Conservation (phyloP, 345 rosid genomes). For the Cardiospermum halicacabum region DNA sequence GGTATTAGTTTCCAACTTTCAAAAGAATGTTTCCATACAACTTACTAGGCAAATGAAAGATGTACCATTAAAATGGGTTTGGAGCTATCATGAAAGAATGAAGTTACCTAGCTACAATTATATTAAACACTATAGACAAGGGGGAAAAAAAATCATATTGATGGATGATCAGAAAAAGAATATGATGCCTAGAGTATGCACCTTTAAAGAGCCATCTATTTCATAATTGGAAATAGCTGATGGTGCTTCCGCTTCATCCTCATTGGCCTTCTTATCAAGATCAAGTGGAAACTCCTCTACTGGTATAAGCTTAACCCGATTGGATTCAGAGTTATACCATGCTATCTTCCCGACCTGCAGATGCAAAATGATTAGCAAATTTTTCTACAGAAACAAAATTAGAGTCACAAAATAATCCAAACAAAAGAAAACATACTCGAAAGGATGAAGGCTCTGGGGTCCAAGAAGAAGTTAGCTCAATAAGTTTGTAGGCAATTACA, state of each 20-base stretch:
- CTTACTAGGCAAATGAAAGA: background rate
- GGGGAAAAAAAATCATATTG: no score
- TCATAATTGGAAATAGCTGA: constrained; percentile 47
- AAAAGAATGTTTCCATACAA: background rate
- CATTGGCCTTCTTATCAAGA: constrained; percentile 40
- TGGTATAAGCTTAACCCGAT: constrained; percentile 44
- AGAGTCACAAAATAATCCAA: constrained; percentile 9
- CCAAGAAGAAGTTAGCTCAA: constrained; percentile 89
- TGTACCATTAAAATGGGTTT: background rate
- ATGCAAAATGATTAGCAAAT: constrained; percentile 10
- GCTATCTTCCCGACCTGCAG: constrained; percentile 81
- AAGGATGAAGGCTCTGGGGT: constrained; percentile 80
- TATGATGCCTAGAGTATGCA: constrained; percentile 3
- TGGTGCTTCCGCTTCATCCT: constrained; percentile 30
- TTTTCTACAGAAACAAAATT: constrained; percentile 7
- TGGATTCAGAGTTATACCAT: constrained; percentile 45
- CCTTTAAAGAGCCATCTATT: constrained; percentile 85
- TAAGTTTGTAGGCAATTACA: constrained; percentile 76
- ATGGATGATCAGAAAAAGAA: no score
- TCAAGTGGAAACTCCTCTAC: constrained; percentile 59
- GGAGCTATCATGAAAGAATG: background rate
- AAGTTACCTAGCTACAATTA: background rate
- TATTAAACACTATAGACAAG: background rate
- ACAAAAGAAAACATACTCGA: constrained; percentile 40
- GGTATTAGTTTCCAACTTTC: background rate